Conservation (phyloP, 1,284 basidiomycete species). For the Cryptococcus sp. region DNA sequence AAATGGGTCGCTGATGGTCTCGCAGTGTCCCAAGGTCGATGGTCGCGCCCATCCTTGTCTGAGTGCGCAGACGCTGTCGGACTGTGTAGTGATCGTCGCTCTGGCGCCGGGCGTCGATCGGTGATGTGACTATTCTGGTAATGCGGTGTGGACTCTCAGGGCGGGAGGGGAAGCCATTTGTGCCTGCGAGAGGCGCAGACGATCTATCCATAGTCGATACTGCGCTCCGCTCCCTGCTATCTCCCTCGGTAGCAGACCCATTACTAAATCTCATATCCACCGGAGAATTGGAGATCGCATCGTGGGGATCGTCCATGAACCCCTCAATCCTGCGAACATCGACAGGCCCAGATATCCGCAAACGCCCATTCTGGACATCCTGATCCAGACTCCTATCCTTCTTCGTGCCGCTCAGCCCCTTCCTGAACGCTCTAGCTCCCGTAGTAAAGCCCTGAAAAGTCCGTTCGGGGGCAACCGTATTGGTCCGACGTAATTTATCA, state of each 20-base stretch:
- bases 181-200: constrained; percentile 1
- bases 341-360: constrained; percentile 16
- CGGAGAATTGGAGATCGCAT: constrained; percentile 1
- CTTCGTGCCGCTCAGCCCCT: constrained; percentile 3
- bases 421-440: neutral
- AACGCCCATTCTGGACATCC: neutral
- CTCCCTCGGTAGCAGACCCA: too few species aligned
- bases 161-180: constrained; percentile 1
- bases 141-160: constrained; percentile 4
- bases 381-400: neutral
- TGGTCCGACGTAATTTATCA: constrained; percentile 21
- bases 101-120: neutral
- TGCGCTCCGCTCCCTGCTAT: neutral
- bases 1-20: too few species aligned
- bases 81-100: neutral
- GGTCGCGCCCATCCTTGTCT: too few species aligned
- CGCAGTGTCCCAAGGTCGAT: too few species aligned
- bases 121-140: constrained; percentile 1
- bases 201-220: constrained; percentile 15
- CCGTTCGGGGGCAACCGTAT: constrained; percentile 12
- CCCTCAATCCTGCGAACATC: constrained; percentile 12
- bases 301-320: constrained; percentile 13
- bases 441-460: neutral
- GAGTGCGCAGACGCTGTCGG: constrained; percentile 5
- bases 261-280: constrained; percentile 3